These are phyloP conservation scores for Porphyrellus cyaneotinctus DNA, from an alignment of 768 basidiomycete species.

Conservation along the genomic window DNA sequence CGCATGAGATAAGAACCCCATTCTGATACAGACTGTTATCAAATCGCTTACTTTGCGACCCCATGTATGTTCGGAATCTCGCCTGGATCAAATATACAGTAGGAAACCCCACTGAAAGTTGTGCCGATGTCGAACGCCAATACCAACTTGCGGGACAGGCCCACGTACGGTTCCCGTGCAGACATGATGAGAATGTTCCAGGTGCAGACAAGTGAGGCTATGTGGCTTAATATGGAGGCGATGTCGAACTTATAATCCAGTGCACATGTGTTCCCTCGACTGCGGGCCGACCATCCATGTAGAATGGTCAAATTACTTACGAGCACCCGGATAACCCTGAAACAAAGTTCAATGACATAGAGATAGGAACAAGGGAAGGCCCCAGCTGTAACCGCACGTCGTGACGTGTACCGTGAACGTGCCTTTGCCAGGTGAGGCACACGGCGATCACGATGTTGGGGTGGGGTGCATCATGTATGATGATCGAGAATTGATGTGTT, in stretches of 20 bases:
- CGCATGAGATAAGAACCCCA: not conserved
- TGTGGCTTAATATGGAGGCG: not conserved
- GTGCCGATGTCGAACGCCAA: constrained; percentile 32
- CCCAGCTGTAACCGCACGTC: constrained; percentile 1
- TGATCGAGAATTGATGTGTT: not conserved
- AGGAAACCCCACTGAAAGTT: constrained; percentile 36
- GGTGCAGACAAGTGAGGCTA: not conserved
- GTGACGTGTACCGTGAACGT: not conserved
- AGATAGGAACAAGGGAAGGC: not conserved
- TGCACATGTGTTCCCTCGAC: constrained; percentile 1
- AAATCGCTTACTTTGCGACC: constrained; percentile 18
- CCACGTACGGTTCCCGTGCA: constrained; percentile 31
- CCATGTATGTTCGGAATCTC: constrained; percentile 21
- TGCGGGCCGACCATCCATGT: not conserved
- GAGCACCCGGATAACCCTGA: constrained; percentile 4
- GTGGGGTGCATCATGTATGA: not conserved
- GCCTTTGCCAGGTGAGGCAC: not conserved
- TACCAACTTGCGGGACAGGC: constrained; percentile 31
- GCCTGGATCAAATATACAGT: constrained; percentile 38
- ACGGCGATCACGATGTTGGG: not conserved
- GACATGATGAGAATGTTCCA: constrained; percentile 21
- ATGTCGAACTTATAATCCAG: not conserved
- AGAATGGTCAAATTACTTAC: not conserved
- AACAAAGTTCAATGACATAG: not conserved
- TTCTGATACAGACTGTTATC: not conserved